Percentiles rank a stretch among this genome's conserved stretches.
Evolutionary conservation across 108 stramenopile genomes (phyloP).

Genomic region (Chaetoceros tenuissimus): DNA sequence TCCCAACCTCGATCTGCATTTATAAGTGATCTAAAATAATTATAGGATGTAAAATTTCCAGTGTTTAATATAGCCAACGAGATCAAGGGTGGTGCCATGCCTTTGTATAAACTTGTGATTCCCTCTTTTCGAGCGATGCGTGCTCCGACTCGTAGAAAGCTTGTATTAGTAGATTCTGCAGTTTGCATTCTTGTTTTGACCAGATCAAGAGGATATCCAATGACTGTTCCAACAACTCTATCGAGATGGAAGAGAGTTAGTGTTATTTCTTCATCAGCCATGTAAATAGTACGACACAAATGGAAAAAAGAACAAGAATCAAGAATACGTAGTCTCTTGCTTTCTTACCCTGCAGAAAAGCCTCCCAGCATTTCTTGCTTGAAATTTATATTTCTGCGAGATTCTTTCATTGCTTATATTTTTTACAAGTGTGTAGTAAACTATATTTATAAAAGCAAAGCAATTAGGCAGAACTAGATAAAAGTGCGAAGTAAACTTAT

Average conservation of each 20-base stretch:
- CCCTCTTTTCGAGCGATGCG: conserved; percentile 69
- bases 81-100: conserved; percentile 73
- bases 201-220: conserved; percentile 69
- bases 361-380: background rate
- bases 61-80: conserved; percentile 82
- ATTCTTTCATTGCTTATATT: too few species aligned
- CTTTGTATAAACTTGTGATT: conserved; percentile 67
- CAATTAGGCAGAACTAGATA: too few species aligned
- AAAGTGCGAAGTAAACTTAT: too few species aligned
- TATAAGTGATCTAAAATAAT: conserved; percentile 50
- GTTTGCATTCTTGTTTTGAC: conserved; percentile 50
- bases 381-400: background rate
- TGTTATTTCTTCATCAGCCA: too few species aligned
- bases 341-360: background rate
- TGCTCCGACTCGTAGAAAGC: conserved; percentile 25
- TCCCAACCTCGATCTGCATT: conserved; percentile 67
- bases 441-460: too few species aligned
- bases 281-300: too few species aligned
- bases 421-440: too few species aligned
- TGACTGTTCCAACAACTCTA: conserved; percentile 73
- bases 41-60: conserved; percentile 74
- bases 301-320: too few species aligned
- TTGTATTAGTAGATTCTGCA: conserved; percentile 16
- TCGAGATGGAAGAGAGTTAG: too few species aligned
- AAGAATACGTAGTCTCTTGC: too few species aligned